Base-by-base conservation (phyloP, 2,329 filamentous ascomycete species). In the Beauveria varroae region DNA sequence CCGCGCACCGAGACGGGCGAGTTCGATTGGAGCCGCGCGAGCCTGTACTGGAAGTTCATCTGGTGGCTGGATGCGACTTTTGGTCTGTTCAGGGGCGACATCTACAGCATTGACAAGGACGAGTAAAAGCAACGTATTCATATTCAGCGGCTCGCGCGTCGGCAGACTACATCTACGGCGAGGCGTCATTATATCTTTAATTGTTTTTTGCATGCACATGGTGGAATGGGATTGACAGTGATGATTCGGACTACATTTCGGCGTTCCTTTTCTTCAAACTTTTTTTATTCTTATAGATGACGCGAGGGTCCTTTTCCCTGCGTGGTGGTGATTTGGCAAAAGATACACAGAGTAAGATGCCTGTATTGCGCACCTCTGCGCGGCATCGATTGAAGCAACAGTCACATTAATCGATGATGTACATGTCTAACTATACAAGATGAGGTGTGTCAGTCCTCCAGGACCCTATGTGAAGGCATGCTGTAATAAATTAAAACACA, bases 21-120 rank as follows among this genome's bases (percentile, higher is more conserved):
- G 47, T 93, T 96, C 67, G 93, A 97, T 73, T 89, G 86, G 79
- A 83, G 84, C 47, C 76, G 76, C 51, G 86, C 86, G 12, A 87
- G 84, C 63, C 72, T 88, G 63, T 88, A 88, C 74, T 88, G 86
- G 86, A 84, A 83, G 72, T 68, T 87, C 49, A 83, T 88, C 66
- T 88, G 81, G 75, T 86, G 79, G 76, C 74, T 88, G 26, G 85
- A 87, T 68, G 75, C 76, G 20, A 79, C 78, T 59, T 85, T 86
- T 68, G 75, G 78, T 4, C 74, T 86, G 44, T 87, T 87, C 69
- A 79, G 79, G 47, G 79, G 83, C 24, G 84, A 86, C 66, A 81
- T 86, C 60, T 76, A 81, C 63, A 79, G 74, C 67, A 76, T 77
- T 10, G 82, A 85, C 64, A 85, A 83, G 75, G 84, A 86, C 62